These are phyloP conservation scores for Carpinus viminea DNA, from an alignment of 306 rosid species.

Conservation along the genomic window DNA sequence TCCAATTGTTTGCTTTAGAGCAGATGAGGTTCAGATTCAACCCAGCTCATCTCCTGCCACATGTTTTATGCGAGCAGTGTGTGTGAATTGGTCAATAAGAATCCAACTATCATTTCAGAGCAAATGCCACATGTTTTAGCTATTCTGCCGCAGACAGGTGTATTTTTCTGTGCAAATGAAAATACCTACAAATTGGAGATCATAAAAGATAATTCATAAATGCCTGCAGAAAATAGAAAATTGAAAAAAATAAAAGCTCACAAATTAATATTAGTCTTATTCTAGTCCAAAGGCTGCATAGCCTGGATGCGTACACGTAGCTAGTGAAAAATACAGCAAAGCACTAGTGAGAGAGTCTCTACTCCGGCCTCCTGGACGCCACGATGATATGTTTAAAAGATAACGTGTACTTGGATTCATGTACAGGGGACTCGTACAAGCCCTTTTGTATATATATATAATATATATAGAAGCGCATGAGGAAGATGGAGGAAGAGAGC, in stretches of 20 bases:
- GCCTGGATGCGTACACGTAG: not conserved
- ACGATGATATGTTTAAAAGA: not conserved
- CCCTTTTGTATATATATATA: no score
- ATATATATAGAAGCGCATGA: not conserved
- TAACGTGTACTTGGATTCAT: not conserved
- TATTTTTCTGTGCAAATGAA: no score
- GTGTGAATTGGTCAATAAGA: not conserved
- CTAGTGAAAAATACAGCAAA: not conserved
- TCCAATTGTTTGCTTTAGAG: not conserved
- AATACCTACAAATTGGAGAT: no score
- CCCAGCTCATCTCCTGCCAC: not conserved
- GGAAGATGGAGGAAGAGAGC: no score
- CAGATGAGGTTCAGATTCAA: not conserved
- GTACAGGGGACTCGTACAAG: not conserved
- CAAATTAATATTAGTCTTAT: no score
- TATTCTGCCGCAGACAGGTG: no score
- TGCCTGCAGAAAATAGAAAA: no score
- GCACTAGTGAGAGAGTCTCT: not conserved
- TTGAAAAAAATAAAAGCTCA: no score
- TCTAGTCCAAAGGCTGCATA: not conserved
- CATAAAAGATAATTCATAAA: no score
- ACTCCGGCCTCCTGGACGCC: not conserved
- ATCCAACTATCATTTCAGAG: not conserved
- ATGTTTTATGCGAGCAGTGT: not conserved
- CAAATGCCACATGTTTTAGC: no score